Conservation (phyloP, 768 basidiomycete genomes). For the Kwoniella pini region DNA sequence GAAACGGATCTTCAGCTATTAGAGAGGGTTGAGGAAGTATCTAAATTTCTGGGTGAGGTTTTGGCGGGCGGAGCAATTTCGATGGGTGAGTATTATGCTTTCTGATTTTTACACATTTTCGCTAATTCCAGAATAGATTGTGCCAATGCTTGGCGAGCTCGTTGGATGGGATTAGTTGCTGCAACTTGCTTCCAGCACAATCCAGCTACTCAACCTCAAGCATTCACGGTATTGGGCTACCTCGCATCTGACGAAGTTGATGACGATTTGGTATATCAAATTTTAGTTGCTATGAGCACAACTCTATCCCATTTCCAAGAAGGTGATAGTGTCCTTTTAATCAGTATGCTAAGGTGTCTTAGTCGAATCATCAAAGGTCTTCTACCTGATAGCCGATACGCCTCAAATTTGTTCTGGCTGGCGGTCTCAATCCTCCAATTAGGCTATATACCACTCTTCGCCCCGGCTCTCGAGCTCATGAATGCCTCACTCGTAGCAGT, state of each 20-base stretch:
- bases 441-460: slow-evolving; percentile 68
- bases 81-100: slow-evolving; percentile 69
- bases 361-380: slow-evolving; percentile 73
- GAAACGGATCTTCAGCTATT: slow-evolving; percentile 61
- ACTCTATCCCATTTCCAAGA: slow-evolving; percentile 66
- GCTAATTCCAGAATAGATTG: slow-evolving; percentile 28
- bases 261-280: slow-evolving; percentile 90
- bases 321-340: slow-evolving; percentile 71
- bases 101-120: neutral
- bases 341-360: slow-evolving; percentile 86
- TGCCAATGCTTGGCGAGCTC: slow-evolving; percentile 83
- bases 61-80: slow-evolving; percentile 68
- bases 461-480: slow-evolving; percentile 66
- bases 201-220: slow-evolving; percentile 80
- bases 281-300: slow-evolving; percentile 79
- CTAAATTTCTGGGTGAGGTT: slow-evolving; percentile 65
- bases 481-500: slow-evolving; percentile 67
- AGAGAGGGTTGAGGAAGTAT: slow-evolving; percentile 68
- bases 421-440: slow-evolving; percentile 80
- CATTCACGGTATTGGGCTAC: slow-evolving; percentile 79
- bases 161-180: slow-evolving; percentile 88
- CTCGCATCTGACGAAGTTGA: slow-evolving; percentile 83
- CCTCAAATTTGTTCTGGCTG: slow-evolving; percentile 76
- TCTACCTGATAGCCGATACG: slow-evolving; percentile 68
- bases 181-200: slow-evolving; percentile 88